Conservation (phyloP, 2,329 filamentous ascomycete genomes). For the Sporothrix protearum region DNA sequence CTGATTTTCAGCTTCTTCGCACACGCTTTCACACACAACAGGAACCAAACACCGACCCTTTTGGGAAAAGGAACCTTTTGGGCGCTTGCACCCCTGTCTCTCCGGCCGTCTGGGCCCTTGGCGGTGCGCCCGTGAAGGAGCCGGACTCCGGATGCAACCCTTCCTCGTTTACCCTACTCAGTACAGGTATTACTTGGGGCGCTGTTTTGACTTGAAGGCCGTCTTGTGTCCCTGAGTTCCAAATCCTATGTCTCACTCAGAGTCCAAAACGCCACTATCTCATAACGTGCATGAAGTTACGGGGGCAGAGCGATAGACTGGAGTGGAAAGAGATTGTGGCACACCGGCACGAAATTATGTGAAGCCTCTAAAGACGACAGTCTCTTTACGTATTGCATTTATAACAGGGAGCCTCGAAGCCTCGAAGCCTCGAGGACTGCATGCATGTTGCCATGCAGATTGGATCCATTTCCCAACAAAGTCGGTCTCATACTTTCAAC, state of each 20-base stretch:
- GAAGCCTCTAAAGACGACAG: not conserved
- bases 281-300: not conserved
- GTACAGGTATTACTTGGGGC: not conserved
- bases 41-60: not conserved
- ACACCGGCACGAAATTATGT: not conserved
- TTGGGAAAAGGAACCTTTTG: not conserved
- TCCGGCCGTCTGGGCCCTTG: not conserved
- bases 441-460: not conserved
- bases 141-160: slow-evolving; percentile 15
- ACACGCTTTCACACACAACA: not conserved
- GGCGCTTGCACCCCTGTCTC: not conserved
- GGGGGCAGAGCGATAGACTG: not conserved
- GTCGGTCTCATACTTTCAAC: not conserved
- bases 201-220: not conserved
- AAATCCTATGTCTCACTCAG: not conserved
- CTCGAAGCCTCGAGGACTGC: not conserved
- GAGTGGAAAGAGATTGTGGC: not conserved
- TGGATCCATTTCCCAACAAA: not conserved
- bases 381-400: too few relatives aligned
- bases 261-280: not conserved
- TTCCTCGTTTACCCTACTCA: not conserved
- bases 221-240: not conserved
- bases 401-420: too few relatives aligned
- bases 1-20: not conserved
- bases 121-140: not conserved